These are phyloP conservation scores for Pyricularia grisea DNA, from an alignment of 2,329 filamentous ascomycete species.

Conservation along the genomic window DNA sequence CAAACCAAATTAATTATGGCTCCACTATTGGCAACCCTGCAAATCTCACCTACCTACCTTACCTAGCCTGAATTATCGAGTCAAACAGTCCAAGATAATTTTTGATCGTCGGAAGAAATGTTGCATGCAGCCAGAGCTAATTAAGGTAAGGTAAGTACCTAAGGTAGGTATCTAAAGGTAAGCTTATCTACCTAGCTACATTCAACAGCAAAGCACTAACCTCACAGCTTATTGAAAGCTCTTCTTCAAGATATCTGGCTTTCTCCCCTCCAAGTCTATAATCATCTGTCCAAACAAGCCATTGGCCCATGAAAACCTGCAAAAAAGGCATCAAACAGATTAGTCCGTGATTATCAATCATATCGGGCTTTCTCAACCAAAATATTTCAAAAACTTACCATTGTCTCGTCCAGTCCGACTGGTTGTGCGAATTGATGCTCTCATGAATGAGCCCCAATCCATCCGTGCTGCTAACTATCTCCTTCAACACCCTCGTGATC, in stretches of 20 bases:
- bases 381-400: constrained; percentile 23
- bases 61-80: neutral
- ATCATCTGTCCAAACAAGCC: constrained; percentile 79
- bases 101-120: neutral
- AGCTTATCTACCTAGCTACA: too few species aligned
- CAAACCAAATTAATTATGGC: too few species aligned
- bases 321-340: neutral
- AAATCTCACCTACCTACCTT: too few species aligned
- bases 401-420: constrained; percentile 31
- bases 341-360: neutral
- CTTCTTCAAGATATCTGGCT: constrained; percentile 41
- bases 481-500: constrained; percentile 54
- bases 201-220: neutral
- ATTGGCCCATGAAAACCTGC: constrained; percentile 86
- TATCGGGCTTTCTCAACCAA: neutral
- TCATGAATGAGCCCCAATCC: constrained; percentile 74
- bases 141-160: too few species aligned
- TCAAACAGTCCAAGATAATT: neutral
- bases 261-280: constrained; percentile 61
- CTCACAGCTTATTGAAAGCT: constrained; percentile 24
- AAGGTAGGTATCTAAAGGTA: too few species aligned
- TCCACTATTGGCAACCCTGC: neutral
- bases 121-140: neutral
- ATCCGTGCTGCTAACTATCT: constrained; percentile 60
- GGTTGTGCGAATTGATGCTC: constrained; percentile 59